These are phyloP conservation scores for Dactylellina sp. DNA, from an alignment of 2,329 filamentous ascomycete species.

Conservation along the genomic window DNA sequence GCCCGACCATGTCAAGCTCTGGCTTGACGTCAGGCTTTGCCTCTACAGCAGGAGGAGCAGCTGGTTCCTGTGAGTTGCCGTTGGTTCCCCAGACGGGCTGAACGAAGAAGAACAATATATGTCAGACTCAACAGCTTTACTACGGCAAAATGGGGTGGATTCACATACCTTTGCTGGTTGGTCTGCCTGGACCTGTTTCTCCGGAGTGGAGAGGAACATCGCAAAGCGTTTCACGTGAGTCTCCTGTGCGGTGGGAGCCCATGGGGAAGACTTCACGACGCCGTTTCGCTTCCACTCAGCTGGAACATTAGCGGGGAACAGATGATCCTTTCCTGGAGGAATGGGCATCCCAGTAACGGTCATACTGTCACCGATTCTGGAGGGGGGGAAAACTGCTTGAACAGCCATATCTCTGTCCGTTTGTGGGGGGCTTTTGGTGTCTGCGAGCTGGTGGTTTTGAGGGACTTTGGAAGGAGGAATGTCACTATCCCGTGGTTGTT, in stretches of 20 bases:
- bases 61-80: not conserved
- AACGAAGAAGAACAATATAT: not conserved
- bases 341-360: conserved; percentile 12
- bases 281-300: conserved; percentile 47
- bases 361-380: conserved; percentile 24
- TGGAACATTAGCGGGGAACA: conserved; percentile 12
- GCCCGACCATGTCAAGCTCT: conserved; percentile 1
- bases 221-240: conserved; percentile 46
- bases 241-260: conserved; percentile 44
- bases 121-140: conserved; percentile 11
- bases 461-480: not conserved
- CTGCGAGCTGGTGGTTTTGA: not conserved
- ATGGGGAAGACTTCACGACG: conserved; percentile 35
- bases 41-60: not conserved
- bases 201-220: conserved; percentile 49
- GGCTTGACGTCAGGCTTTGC: conserved; percentile 3
- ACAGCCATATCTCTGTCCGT: not conserved
- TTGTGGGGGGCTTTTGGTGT: not conserved
- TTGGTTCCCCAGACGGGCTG: conserved; percentile 30
- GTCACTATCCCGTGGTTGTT: not conserved
- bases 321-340: conserved; percentile 24
- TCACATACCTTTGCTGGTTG: conserved; percentile 31
- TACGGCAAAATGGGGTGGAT: not conserved
- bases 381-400: conserved; percentile 3
- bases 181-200: conserved; percentile 30